A percentile compares a stretch with the other conserved stretches of the same genome.
These are phyloP conservation scores for Phoma herbarum DNA, from an alignment of 2,329 filamentous ascomycete species.

Conservation along the genomic window DNA sequence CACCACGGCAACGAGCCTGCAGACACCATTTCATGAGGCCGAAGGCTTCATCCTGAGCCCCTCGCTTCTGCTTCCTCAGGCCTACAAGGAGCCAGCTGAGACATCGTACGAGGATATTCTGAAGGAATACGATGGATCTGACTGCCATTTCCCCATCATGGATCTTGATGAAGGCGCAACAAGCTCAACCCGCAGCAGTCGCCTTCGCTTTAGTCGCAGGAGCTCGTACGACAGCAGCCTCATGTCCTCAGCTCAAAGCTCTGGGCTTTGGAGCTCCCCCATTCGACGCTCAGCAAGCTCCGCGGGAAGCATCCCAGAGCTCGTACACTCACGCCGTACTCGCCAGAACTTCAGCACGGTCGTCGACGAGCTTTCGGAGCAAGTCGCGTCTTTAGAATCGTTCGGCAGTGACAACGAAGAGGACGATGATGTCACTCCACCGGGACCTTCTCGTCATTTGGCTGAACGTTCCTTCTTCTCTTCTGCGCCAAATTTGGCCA, in stretches of 20 bases:
- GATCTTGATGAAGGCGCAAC: conserved; percentile 51
- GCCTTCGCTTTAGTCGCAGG: conserved; percentile 63
- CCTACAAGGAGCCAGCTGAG: conserved; percentile 48
- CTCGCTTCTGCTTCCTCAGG: conserved; percentile 46
- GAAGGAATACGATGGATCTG: conserved; percentile 55
- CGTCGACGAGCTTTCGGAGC: conserved; percentile 46
- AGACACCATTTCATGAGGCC: conserved; percentile 39
- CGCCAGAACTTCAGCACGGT: conserved; percentile 44
- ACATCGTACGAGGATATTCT: conserved; percentile 51
- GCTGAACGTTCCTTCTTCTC: conserved; percentile 44
- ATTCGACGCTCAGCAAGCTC: conserved; percentile 50
- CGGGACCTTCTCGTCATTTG: conserved; percentile 40
- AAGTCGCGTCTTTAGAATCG: conserved; percentile 40
- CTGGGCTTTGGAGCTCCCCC: conserved; percentile 46
- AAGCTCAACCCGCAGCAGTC: conserved; percentile 58
- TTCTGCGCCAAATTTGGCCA: conserved; percentile 33
- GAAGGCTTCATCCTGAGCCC: conserved; percentile 52
- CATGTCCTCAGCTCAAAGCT: conserved; percentile 52
- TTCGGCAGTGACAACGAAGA: conserved; percentile 41
- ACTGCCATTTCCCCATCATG: conserved; percentile 58
- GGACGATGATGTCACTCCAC: conserved; percentile 43
- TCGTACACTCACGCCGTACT: conserved; percentile 47
- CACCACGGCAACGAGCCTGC: conserved; percentile 39
- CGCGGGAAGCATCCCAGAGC: conserved; percentile 50
- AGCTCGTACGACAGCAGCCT: conserved; percentile 66